phyloP scores from a whole-genome alignment of 805 yeast genomes.

The Ogataea henricii region DNA sequence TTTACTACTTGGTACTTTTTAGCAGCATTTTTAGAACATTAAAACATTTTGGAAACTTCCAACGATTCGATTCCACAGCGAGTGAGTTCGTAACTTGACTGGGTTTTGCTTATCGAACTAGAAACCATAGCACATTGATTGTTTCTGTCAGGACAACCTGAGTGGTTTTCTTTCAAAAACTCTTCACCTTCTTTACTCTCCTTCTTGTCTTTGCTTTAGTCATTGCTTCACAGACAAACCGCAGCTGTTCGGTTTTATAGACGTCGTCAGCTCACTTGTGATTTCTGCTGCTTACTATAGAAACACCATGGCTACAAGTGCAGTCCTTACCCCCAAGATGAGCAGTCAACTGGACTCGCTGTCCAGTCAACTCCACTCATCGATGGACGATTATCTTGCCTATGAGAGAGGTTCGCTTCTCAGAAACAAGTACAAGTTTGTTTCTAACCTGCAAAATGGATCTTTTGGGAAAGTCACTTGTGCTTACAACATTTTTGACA shows the following conservation, averaged over 20 bases:
- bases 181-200: background rate
- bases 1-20: background rate
- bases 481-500: constrained; percentile 43
- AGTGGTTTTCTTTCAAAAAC: background rate
- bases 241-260: background rate
- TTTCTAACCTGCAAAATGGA: constrained; percentile 54
- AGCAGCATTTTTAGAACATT: background rate
- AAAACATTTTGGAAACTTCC: constrained; percentile 7
- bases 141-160: background rate
- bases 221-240: background rate
- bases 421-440: constrained; percentile 43
- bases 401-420: constrained; percentile 44
- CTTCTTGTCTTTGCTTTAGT: background rate
- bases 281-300: background rate
- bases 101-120: background rate
- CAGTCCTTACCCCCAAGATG: constrained; percentile 19
- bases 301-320: constrained; percentile 18
- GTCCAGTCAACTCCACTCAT: constrained; percentile 27
- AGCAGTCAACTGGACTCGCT: constrained; percentile 19
- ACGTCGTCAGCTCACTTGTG: background rate
- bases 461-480: constrained; percentile 63
- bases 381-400: constrained; percentile 41
- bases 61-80: background rate
- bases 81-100: background rate
- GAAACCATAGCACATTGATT: background rate